These are phyloP conservation scores for Heritiera fomes DNA, from an alignment of 345 rosid genomes.

Conservation along the genomic window DNA sequence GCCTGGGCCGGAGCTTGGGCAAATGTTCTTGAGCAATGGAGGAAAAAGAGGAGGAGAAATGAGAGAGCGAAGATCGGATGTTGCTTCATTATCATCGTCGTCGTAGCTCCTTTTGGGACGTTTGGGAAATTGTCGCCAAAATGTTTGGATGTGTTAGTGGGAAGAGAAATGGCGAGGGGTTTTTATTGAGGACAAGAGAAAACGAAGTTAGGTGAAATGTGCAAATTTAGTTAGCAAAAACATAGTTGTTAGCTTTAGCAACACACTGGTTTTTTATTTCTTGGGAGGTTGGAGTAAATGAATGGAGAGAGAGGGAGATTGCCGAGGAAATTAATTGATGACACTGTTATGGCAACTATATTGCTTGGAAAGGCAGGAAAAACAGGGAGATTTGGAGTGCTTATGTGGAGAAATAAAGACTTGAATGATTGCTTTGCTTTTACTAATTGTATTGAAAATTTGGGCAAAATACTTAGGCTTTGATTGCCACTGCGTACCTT, in stretches of 20 bases:
- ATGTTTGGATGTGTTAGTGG: conserved; percentile 11
- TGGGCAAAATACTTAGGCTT: conserved; percentile 17
- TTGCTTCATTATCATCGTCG: conserved; percentile 23
- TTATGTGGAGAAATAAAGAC: conserved; percentile 26
- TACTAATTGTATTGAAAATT: conserved; percentile 17
- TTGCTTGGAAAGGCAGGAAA: conserved; percentile 55
- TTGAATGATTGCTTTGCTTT: conserved; percentile 38
- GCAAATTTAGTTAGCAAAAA: conserved; percentile 6
- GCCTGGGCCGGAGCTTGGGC: conserved; percentile 32
- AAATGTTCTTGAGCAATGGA: conserved; percentile 27
- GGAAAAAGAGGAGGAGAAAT: conserved; percentile 26
- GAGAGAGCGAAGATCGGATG: conserved; percentile 8
- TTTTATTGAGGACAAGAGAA: conserved; percentile 28
- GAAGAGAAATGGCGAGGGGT: conserved; percentile 14
- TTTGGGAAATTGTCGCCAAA: conserved; percentile 9
- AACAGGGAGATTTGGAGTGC: conserved; percentile 36
- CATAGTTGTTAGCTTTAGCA: conserved; percentile 5
- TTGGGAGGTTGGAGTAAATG: neutral
- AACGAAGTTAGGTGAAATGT: conserved; percentile 18
- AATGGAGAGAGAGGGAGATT: neutral
- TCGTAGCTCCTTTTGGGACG: conserved; percentile 16
- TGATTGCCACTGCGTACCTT: neutral
- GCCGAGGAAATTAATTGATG: neutral
- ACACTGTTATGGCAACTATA: conserved; percentile 38
- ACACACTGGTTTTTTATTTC: neutral